Conservation (phyloP, 306 rosid genomes). For the Luffa aegyptiaca region DNA sequence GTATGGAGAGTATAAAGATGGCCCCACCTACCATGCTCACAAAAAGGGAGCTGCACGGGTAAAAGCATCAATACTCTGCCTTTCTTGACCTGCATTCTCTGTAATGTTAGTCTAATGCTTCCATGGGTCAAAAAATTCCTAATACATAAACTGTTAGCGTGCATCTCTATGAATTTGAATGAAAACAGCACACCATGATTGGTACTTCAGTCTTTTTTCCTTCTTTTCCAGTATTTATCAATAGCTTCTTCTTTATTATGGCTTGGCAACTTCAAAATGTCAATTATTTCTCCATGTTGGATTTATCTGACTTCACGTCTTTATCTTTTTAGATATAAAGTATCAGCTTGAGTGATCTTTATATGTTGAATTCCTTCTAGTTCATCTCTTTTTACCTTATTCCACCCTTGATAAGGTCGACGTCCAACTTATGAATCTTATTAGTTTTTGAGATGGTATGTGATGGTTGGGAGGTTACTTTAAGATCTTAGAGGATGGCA, state of each 20-base stretch:
- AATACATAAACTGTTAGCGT: not conserved
- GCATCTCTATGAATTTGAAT: not conserved
- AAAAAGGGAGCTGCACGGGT: slow-evolving; percentile 90
- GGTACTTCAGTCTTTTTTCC: not conserved
- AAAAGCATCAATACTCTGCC: slow-evolving; percentile 19
- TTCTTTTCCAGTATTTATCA: not conserved
- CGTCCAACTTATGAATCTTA: not conserved
- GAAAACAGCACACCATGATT: not conserved
- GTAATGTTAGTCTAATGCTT: slow-evolving; percentile 2
- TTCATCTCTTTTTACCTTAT: not conserved
- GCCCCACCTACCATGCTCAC: slow-evolving; percentile 83
- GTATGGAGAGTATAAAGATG: slow-evolving; percentile 98
- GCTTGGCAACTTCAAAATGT: not conserved
- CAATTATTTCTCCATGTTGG: not conserved
- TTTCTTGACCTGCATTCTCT: not conserved
- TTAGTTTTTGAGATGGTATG: not conserved
- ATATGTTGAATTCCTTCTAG: not conserved
- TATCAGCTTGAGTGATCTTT: not conserved
- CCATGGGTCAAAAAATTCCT: not conserved
- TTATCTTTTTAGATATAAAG: not conserved
- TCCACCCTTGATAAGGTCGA: not conserved
- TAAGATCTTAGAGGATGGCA: not conserved
- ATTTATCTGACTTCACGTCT: not conserved
- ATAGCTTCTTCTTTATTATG: not conserved
- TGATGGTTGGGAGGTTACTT: not conserved